Percentiles rank a stretch among this genome's conserved stretches.
Conservation (phyloP, 345 rosid species). For the Boechera divaricarpa region DNA sequence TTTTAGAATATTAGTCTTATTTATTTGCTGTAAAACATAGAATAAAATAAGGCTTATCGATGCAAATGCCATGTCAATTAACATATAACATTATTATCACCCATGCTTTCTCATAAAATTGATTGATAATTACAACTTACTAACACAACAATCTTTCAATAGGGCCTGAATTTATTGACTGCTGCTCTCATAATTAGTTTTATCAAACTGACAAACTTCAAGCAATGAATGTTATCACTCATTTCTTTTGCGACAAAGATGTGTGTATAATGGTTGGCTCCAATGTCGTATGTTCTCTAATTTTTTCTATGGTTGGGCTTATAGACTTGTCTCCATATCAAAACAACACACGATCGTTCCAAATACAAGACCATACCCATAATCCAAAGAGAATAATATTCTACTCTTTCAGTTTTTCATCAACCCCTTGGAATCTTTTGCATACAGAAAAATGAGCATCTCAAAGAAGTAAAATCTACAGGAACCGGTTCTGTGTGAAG, state of each 20-base stretch:
- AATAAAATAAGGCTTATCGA: too few species aligned
- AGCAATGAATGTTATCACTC: not conserved
- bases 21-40: too few species aligned
- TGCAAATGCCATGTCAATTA: too few species aligned
- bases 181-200: not conserved
- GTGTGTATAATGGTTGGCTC: not conserved
- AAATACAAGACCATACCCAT: constrained; percentile 30
- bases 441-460: constrained; percentile 32
- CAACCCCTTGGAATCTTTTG: not conserved
- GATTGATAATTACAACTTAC: not conserved
- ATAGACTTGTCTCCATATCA: constrained; percentile 3
- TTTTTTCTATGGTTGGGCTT: not conserved
- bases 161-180: not conserved
- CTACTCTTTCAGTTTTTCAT: constrained; percentile 5
- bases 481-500: constrained; percentile 7
- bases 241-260: not conserved
- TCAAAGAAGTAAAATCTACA: constrained; percentile 36
- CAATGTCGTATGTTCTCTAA: not conserved
- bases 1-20: too few species aligned
- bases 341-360: constrained; percentile 21
- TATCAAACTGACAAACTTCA: constrained; percentile 3
- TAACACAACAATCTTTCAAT: not conserved
- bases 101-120: not conserved
- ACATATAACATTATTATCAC: not conserved
- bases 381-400: constrained; percentile 21